Base-by-base conservation (phyloP, 1,284 basidiomycete species). In the Porogramme epimiltina region DNA sequence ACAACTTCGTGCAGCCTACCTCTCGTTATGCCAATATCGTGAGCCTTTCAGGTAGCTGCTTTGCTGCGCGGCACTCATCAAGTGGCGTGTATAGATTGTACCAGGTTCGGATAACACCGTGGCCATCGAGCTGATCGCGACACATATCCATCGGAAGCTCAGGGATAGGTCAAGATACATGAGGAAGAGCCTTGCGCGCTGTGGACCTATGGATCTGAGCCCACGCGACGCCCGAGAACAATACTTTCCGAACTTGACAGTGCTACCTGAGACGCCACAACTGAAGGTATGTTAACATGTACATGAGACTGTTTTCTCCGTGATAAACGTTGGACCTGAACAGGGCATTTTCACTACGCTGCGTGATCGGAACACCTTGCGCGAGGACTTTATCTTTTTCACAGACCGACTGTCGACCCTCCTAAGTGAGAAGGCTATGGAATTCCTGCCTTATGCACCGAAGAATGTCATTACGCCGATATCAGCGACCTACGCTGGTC, bases 91-190 rank as follows among this genome's bases (percentile, higher is more conserved):
- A 2, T 59, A 96, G 93, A 95, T 97, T 58, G 94, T 97, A 9
- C 94, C 94, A 0, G 94, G 94, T 2, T 82, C 81, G 6, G 84
- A 93, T 59, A 97, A 97, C 64, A 70, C 81, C 16, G 87, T 91
- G n/a, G 95, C 96, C 3, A 95, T 98, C 54, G 94, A 97, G 49
- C 78, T 99, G 19, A 94, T 99, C 50, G 87, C 90, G 20, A 94
- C 93, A 1, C 96, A 98, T 66, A 85, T 98, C 56, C 84, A 87
- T 45, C 82, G 87, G 41, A 89, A 98, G 69, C 80, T 98, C 22
- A 82, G 87, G 47, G 86, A 91, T 47, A 84, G 94, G 3, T 80
- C 87, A 2, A 80, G 84, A 24, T 77, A 80, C 42, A 87, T 96
- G 66, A 76, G 93, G n/a, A 78, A 82, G 56, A 81, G 85, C 61